Conservation (phyloP, 176 grass and related monocot species). For the Avena eriantha region DNA sequence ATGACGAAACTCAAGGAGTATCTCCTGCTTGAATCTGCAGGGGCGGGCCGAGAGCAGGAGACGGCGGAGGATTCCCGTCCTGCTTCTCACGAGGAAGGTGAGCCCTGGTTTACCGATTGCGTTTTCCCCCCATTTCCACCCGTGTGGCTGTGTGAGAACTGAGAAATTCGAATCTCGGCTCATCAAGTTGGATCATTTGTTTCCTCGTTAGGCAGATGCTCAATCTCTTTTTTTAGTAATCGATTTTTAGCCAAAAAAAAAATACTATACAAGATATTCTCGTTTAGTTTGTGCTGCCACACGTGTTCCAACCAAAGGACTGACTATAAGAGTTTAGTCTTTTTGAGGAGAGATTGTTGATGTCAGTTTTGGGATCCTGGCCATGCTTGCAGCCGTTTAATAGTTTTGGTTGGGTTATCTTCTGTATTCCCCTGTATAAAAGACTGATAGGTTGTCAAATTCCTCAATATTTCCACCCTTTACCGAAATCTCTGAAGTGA, state of each 20-base stretch:
- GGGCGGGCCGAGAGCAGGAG: background rate
- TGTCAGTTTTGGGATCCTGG: slow-evolving; percentile 36
- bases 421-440: background rate
- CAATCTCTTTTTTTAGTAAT: too few relatives aligned
- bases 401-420: background rate
- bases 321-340: background rate
- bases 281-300: too few relatives aligned
- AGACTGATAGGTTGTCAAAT: slow-evolving; percentile 43
- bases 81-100: slow-evolving; percentile 56
- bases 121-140: slow-evolving; percentile 3
- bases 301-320: background rate
- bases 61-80: background rate
- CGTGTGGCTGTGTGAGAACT: background rate
- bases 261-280: too few relatives aligned
- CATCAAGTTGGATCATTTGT: slow-evolving; percentile 26
- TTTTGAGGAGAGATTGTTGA: background rate
- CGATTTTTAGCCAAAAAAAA: background rate
- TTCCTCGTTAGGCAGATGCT: background rate
- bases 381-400: background rate
- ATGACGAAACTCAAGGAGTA: slow-evolving; percentile 66
- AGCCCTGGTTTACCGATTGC: slow-evolving; percentile 16
- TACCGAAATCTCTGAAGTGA: slow-evolving; percentile 47
- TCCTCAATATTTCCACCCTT: slow-evolving; percentile 1
- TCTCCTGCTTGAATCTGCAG: slow-evolving; percentile 64
- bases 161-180: background rate